Conservation (phyloP, 495 filamentous ascomycete genomes). For the Elasticomyces elasticus region DNA sequence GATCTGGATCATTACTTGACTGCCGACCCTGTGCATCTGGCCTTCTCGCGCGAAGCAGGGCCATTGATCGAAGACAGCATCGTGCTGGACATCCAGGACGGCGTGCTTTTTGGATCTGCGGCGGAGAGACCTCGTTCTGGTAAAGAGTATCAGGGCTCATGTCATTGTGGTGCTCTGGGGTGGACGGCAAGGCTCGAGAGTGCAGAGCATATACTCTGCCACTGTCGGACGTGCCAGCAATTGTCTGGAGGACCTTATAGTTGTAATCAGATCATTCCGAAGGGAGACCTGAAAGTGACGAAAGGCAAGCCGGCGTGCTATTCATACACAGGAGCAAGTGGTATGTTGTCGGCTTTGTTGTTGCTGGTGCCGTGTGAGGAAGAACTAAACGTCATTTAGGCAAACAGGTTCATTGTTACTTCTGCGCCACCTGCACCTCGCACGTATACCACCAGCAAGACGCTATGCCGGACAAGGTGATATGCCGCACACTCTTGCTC, state of each 20-base stretch:
- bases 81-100: neutral
- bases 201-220: neutral
- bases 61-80: constrained; percentile 7
- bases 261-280: neutral
- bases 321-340: neutral
- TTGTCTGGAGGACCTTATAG: neutral
- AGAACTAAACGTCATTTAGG: neutral
- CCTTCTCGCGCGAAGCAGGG: constrained; percentile 12
- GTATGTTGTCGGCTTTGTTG: neutral
- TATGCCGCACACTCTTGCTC: neutral
- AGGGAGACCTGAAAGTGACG: neutral
- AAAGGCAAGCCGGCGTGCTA: neutral
- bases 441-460: neutral
- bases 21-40: constrained; percentile 17
- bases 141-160: neutral
- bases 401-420: neutral
- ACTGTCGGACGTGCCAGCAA: neutral
- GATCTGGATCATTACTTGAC: constrained; percentile 26
- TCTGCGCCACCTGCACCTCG: neutral
- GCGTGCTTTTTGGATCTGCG: neutral
- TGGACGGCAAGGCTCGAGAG: neutral
- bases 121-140: neutral
- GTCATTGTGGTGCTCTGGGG: neutral
- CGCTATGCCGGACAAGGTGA: neutral
- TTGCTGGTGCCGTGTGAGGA: neutral